phyloP scores from a whole-genome alignment of 139 green algal genomes.

The Haematococcus sp. region DNA sequence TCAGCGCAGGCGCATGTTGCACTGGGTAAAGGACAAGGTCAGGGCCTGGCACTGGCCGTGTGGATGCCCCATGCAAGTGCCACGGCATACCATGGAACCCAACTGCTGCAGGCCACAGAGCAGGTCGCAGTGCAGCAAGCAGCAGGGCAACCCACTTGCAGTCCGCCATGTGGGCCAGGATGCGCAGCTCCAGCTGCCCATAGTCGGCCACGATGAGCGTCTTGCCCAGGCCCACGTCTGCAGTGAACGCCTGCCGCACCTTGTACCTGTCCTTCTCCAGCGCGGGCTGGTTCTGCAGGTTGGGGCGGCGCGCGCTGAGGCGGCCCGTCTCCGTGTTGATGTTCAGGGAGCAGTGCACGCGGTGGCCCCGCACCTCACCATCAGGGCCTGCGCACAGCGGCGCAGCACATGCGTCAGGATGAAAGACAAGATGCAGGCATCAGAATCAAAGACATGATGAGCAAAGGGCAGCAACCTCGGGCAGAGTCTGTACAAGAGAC shows the following conservation, averaged over 20 bases:
- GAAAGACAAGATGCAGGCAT: no score
- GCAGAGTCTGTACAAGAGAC: no score
- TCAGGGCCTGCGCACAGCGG: no score
- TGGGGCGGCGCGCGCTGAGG: conserved; percentile 85
- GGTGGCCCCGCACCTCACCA: conserved; percentile 15
- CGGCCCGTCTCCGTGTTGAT: conserved; percentile 99
- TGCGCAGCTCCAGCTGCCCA: conserved; percentile 96
- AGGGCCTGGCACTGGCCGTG: no score
- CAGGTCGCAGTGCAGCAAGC: not conserved
- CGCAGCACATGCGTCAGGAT: no score
- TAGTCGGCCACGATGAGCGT: conserved; percentile 97
- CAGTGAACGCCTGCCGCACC: conserved; percentile 86
- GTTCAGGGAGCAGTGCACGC: conserved; percentile 96
- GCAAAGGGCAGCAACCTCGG: no score
- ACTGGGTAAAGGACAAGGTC: no score
- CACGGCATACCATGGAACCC: no score
- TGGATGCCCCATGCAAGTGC: no score
- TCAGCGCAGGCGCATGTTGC: no score
- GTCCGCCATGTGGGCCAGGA: conserved; percentile 92
- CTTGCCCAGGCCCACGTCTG: conserved; percentile 63
- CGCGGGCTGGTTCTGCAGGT: conserved; percentile 98
- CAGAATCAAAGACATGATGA: no score
- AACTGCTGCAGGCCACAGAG: not conserved
- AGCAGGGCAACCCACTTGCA: conserved; percentile 49
- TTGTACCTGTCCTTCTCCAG: conserved; percentile 98